Conservation (phyloP, 129 eudicot species). For the Heracleum sosnowskyi region DNA sequence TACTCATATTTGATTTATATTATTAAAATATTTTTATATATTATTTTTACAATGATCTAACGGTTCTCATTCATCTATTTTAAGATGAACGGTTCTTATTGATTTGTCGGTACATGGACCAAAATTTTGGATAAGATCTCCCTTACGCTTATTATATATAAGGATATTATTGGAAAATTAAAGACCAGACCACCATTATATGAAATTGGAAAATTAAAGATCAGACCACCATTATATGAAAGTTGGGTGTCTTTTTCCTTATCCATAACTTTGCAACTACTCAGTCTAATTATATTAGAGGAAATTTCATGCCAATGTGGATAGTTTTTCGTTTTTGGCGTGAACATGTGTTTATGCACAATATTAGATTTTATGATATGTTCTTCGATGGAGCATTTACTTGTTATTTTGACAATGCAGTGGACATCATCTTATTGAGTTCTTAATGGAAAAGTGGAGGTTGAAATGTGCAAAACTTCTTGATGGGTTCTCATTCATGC, state of each 20-base stretch:
- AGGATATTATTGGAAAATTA: background rate
- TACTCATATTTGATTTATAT: too few species aligned
- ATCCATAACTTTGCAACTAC: background rate
- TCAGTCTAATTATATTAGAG: background rate
- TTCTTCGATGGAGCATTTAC: background rate
- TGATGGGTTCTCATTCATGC: conserved; percentile 80
- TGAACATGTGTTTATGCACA: background rate
- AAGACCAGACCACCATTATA: background rate
- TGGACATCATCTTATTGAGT: conserved; percentile 93
- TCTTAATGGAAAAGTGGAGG: conserved; percentile 88
- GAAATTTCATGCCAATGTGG: background rate
- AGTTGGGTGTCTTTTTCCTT: background rate
- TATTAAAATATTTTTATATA: too few species aligned
- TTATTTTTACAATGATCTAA: too few species aligned
- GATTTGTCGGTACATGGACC: too few species aligned
- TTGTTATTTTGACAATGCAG: conserved; percentile 26
- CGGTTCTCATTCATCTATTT: too few species aligned
- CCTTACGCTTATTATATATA: too few species aligned
- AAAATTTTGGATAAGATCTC: too few species aligned
- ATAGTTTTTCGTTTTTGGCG: background rate
- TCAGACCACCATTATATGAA: background rate
- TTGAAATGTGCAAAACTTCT: conserved; percentile 73
- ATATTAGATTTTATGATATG: conserved; percentile 5
- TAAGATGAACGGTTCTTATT: too few species aligned
- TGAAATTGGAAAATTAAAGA: background rate